Evolutionary conservation across 2,329 filamentous ascomycete genomes (phyloP).

Genomic region (Neonectria hederae): DNA sequence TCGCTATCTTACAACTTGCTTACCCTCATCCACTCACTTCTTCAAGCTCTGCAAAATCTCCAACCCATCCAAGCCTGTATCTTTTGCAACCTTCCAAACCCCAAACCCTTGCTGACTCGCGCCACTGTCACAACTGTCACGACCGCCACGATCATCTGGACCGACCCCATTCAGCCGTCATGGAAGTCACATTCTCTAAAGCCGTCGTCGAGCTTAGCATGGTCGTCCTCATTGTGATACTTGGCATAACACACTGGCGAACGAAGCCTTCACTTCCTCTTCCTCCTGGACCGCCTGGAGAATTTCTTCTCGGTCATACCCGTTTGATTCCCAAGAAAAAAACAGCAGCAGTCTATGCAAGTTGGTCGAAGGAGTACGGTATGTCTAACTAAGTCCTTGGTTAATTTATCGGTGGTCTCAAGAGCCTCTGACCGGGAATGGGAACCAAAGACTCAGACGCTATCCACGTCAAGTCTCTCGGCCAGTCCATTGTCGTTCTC

Average conservation of each 20-base stretch:
- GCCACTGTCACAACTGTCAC: neutral
- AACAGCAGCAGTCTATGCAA: slow-evolving; percentile 40
- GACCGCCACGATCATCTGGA: neutral
- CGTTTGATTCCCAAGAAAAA: slow-evolving; percentile 43
- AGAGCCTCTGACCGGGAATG: slow-evolving; percentile 1
- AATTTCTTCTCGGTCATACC: slow-evolving; percentile 42
- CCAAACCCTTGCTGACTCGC: neutral
- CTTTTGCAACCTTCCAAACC: neutral
- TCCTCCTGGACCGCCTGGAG: slow-evolving; percentile 42
- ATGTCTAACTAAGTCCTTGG: slow-evolving; percentile 1
- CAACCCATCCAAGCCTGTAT: neutral
- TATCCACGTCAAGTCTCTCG: slow-evolving; percentile 44
- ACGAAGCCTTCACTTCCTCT: slow-evolving; percentile 28
- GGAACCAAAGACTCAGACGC: slow-evolving; percentile 42
- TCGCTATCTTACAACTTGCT: neutral
- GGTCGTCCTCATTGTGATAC: slow-evolving; percentile 9
- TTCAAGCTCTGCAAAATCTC: neutral
- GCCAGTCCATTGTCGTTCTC: slow-evolving; percentile 44
- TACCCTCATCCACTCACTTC: neutral
- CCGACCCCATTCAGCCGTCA: slow-evolving; percentile 2
- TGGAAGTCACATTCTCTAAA: slow-evolving; percentile 24
- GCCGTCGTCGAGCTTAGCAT: slow-evolving; percentile 21
- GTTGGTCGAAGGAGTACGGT: slow-evolving; percentile 43
- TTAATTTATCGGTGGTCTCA: neutral
- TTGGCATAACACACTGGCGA: slow-evolving; percentile 18